Conservation (phyloP, 2,329 filamentous ascomycete genomes). For the Botrytis hyacinthi region DNA sequence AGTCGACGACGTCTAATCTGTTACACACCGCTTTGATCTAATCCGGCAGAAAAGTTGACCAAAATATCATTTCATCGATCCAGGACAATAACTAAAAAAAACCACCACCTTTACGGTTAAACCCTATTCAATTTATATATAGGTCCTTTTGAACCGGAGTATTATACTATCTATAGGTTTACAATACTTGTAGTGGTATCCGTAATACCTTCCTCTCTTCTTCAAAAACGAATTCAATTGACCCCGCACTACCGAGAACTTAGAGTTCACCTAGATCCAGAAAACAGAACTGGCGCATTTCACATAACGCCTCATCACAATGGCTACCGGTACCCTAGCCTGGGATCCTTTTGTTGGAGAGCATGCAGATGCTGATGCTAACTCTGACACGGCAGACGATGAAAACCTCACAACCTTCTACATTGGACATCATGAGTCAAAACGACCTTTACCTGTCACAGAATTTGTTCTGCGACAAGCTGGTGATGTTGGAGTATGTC, state of each 20-base stretch:
- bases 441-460: constrained; percentile 57
- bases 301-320: not conserved
- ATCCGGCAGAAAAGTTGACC: constrained; percentile 11
- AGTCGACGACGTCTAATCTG: not conserved
- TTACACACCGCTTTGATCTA: not conserved
- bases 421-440: constrained; percentile 72
- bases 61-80: constrained; percentile 7
- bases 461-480: constrained; percentile 65
- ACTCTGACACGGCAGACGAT: constrained; percentile 30
- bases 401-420: constrained; percentile 55
- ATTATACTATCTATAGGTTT: not conserved
- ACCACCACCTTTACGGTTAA: not conserved
- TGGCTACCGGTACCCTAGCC: constrained; percentile 14
- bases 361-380: constrained; percentile 23
- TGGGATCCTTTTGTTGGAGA: constrained; percentile 9
- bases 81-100: not conserved
- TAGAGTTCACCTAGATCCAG: not conserved
- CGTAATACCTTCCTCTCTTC: not conserved
- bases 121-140: not conserved
- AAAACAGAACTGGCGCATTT: not conserved
- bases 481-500: constrained; percentile 65
- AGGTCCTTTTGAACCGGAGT: not conserved
- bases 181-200: not conserved
- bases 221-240: not conserved
- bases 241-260: constrained; percentile 2